phyloP scores from a whole-genome alignment of 495 filamentous ascomycete species.

The Cercophora sp. region DNA sequence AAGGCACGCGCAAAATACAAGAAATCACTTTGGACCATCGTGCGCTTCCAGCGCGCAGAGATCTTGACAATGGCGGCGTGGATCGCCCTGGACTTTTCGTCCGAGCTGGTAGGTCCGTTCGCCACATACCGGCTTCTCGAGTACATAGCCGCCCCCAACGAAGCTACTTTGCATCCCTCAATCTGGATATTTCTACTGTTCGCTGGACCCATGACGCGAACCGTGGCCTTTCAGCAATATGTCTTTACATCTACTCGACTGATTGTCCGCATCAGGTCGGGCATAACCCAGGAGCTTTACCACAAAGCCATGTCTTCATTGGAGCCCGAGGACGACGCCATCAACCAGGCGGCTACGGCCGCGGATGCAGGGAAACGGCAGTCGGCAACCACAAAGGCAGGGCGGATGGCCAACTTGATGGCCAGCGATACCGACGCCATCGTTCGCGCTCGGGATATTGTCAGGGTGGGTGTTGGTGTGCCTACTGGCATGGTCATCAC shows the following conservation, averaged over 20 bases:
- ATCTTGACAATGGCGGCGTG: conserved; percentile 37
- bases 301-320: conserved; percentile 45
- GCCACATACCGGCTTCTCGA: conserved; percentile 44
- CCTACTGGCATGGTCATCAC: conserved; percentile 34
- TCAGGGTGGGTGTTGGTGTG: conserved; percentile 33
- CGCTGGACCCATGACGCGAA: conserved; percentile 37
- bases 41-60: conserved; percentile 35
- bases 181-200: conserved; percentile 46
- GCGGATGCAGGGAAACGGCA: conserved; percentile 22
- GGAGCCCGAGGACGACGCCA: conserved; percentile 39
- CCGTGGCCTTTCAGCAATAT: conserved; percentile 46
- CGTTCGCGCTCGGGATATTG: conserved; percentile 38
- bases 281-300: conserved; percentile 49
- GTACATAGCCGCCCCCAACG: conserved; percentile 32
- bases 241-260: conserved; percentile 46
- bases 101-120: conserved; percentile 42
- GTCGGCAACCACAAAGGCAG: conserved; percentile 39
- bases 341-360: conserved; percentile 25
- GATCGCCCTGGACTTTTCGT: conserved; percentile 27
- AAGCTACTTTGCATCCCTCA: conserved; percentile 35
- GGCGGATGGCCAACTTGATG: conserved; percentile 49
- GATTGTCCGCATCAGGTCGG: conserved; percentile 43
- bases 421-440: conserved; percentile 47
- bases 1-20: conserved; percentile 35
- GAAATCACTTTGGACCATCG: conserved; percentile 39